Evolutionary conservation across 2,329 filamentous ascomycete species (phyloP), one percentile per base, ranked within the genome.

Genomic region (Verticillium isaacii): DNA sequence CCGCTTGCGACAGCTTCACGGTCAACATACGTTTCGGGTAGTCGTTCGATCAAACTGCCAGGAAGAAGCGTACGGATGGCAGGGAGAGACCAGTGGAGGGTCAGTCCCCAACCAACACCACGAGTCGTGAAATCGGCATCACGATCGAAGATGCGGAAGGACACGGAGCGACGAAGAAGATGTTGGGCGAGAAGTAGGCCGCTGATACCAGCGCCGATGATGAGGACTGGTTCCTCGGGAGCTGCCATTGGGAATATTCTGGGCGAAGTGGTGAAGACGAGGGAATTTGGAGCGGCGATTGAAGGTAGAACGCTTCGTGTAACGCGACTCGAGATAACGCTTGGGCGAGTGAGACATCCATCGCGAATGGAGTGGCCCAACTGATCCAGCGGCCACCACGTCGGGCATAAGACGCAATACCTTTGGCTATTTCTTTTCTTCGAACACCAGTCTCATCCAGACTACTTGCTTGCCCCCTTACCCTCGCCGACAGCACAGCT

Each of bases 61-160:
- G 85, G 82, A 32, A 89, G 73, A 25, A 88, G 74, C 8, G 75
- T 69, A 55, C 80, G 76, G 50, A 89, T 74, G 1, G 77, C 77
- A 0, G 81, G 76, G 11, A 88, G 76, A 5, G 82, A 84, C 85
- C 85, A 89, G 68, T 88, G 84, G 61, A 89, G 74, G 0, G 85
- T 88, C 61, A 89, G 74, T 3, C 85, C 87, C 87, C 86, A 89
- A 64, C 86, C 85, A 4, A 78, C 74, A 23, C 74, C 82, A 36
- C 79, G 82, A 32, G 77, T 77, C 61, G 71, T 74, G 52, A 82
- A 74, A 50, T 81, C 77, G 5, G 68, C 62, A 65, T 84, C 80
- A n/a, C 82, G 78, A 68, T 86, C 84, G 66, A 83, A 85, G 58
- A 86, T 74, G 32, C 71, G 76, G 66, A 79, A 83, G 5, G 76